Base-by-base conservation (phyloP, 2,329 filamentous ascomycete genomes). In the Hypoxylon sp. region DNA sequence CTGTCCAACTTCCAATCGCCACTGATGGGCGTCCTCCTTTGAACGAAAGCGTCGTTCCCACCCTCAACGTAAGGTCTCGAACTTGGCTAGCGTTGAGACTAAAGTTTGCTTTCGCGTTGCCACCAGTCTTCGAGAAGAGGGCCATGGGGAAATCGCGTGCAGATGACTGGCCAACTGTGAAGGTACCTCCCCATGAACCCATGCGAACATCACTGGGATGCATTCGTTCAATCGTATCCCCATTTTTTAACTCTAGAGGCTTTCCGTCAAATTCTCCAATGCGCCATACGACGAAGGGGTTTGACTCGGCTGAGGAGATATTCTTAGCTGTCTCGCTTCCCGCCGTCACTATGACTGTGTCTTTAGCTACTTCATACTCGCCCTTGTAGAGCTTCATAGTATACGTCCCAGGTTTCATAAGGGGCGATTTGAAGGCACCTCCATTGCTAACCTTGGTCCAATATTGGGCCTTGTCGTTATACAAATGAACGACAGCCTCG, bases 341-440 rank as follows among this genome's bases (percentile, higher is more conserved):
- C 5, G 64, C 58, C 6, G 48, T 58, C 1, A 70, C 55, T 1
- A 57, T 33, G 13, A 70, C 64, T 2, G 68, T 63, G 13, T 65
- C 64, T 7, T 68, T 65, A 30, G 68, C 64, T 49, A 70, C 61
- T 30, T 68, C 68, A 11, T 62, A 65, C 37, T 70, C 68, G 6
- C 64, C 68, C 37, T 63, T 70, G 33, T 70, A 70, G 6, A 70
- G 42, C 6, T 70, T 68, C 64, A 70, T 70, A 7, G 68, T 68
- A 31, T 70, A 70, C 2, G 61, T 56, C 10, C 68, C 68, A 7
- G 68, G 31, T 37, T 70, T 70, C 68, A 70, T 70, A 30, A 54
- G 17, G 11, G 68, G 68, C 5, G 68, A 70, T n/a, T 68, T 63
- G 33, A 70, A 70, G 2, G 57, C 13, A 1, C 54, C 61, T 11